Percentiles rank a stretch among this genome's conserved stretches.
These are phyloP conservation scores for Lipomyces yamanashiensis DNA, from an alignment of 805 yeast genomes.

Conservation along the genomic window DNA sequence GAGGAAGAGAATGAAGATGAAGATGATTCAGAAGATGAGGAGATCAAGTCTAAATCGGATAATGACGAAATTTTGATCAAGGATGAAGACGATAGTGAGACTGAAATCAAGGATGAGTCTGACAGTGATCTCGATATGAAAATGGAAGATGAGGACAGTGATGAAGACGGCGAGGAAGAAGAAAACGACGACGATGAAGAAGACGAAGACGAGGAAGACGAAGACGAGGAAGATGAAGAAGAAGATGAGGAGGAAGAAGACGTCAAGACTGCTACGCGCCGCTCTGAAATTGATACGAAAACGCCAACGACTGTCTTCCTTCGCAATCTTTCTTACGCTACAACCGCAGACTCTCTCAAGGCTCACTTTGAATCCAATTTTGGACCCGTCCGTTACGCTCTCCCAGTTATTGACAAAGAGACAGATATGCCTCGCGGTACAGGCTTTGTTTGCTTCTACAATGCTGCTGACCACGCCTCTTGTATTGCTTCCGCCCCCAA, in stretches of 20 bases:
- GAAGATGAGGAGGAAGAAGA: constrained; percentile 29
- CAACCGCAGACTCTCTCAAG: constrained; percentile 74
- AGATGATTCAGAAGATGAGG: constrained; percentile 43
- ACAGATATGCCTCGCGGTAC: constrained; percentile 91
- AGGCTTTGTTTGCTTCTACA: constrained; percentile 86
- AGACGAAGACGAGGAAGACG: constrained; percentile 32
- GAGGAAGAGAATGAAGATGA: constrained; percentile 47
- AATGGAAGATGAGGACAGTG: constrained; percentile 42
- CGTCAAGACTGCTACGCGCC: constrained; percentile 16
- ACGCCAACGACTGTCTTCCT: constrained; percentile 72
- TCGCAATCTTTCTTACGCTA: constrained; percentile 93
- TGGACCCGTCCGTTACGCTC: constrained; percentile 88
- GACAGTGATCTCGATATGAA: constrained; percentile 45
- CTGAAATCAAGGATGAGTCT: constrained; percentile 41
- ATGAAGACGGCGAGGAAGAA: constrained; percentile 38
- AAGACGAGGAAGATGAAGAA: constrained; percentile 28
- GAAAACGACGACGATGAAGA: constrained; percentile 33
- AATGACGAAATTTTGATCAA: constrained; percentile 42
- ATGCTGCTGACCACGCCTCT: constrained; percentile 62
- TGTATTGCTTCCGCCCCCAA: constrained; percentile 83
- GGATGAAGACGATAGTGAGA: constrained; percentile 41
- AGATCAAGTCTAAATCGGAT: constrained; percentile 42
- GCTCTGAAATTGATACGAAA: constrained; percentile 9
- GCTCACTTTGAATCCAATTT: constrained; percentile 76
- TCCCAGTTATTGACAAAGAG: constrained; percentile 85